Evolutionary conservation across 306 rosid genomes (phyloP).

Genomic region (Lathyrus sativus): DNA sequence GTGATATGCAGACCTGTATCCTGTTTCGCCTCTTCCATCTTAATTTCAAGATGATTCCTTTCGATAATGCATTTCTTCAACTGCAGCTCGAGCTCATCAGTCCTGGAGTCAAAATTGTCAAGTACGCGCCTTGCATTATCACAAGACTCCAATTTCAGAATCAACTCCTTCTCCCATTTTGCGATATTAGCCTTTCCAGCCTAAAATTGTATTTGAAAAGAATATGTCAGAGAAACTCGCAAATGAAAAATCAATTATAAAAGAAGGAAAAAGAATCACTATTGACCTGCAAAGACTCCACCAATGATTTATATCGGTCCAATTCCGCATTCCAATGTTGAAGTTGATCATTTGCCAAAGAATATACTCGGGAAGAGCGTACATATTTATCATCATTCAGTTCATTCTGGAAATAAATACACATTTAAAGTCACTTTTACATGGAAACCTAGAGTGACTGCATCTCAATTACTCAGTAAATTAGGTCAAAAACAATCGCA

Average conservation of each 20-base stretch:
- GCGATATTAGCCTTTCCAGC: conserved; percentile 66
- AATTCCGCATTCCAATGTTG: conserved; percentile 86
- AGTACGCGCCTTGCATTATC: conserved; percentile 60
- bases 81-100: conserved; percentile 79
- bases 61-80: conserved; percentile 69
- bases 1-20: conserved; percentile 64
- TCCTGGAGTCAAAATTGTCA: conserved; percentile 59
- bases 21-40: conserved; percentile 84
- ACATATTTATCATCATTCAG: conserved; percentile 82
- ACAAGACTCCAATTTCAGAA: conserved; percentile 63
- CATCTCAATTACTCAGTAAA: conserved; percentile 32
- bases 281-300: conserved; percentile 78
- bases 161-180: conserved; percentile 83
- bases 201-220: conserved; percentile 50
- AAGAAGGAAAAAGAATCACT: conserved; percentile 22
- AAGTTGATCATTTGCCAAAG: conserved; percentile 80
- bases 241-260: conserved; percentile 17
- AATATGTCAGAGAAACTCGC: conserved; percentile 8
- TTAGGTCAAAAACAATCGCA: conserved; percentile 22
- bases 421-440: conserved; percentile 22
- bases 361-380: conserved; percentile 65
- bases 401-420: conserved; percentile 63
- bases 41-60: conserved; percentile 75
- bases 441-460: conserved; percentile 21
- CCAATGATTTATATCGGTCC: conserved; percentile 63